Base-by-base conservation (phyloP, 2,329 filamentous ascomycete genomes). In the Intubia oerlemansii region DNA sequence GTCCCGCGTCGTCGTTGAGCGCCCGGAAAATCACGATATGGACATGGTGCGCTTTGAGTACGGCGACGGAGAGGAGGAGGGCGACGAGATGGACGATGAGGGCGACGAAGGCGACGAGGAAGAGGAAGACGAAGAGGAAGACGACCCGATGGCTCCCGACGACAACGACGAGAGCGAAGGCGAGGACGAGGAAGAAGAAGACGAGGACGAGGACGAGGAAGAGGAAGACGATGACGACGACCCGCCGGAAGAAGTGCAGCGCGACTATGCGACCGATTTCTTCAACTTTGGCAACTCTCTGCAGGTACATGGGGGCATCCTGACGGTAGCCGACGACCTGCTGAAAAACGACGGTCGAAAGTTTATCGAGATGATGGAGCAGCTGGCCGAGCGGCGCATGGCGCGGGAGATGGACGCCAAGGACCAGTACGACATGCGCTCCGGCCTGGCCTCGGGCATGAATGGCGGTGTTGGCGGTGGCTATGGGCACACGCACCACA, bases 351-450 rank as follows among this genome's bases (percentile, higher is more conserved):
- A 98, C 52, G 88, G 88, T 44, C 92, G 91, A 53, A 91, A 92
- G 47, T 98, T 98, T 56, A 98, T 98, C 52, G 88, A 98, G 50
- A 98, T 98, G 88, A 98, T 98, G 88, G 88, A 98, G 51, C 85
- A 95, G 55, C 66, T 98, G 42, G 88, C 88, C 21, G 88, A 98
- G 55, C 79, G 85, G 43, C 71, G 88, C 42, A 93, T 98, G 85
- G 80, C 84, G 46, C 75, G 88, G 41, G 85, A 95, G 56, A 84
- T 88, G 53, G 82, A 93, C 47, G 79, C 80, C 28, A 71, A 73
- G 36, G 60, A 67, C 39, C 59, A 66, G 41, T 59, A 71, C 45
- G 59, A n/a, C n/a, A n/a, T 72, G 62, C 66, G 37, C n/a, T n/a
- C n/a, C n/a, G n/a, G n/a, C n/a, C n/a, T n/a, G 60, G 62, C 45